Percentiles rank a stretch among this genome's conserved stretches.
phyloP scores from a whole-genome alignment of 805 yeast genomes.

The Starmerella floris region DNA sequence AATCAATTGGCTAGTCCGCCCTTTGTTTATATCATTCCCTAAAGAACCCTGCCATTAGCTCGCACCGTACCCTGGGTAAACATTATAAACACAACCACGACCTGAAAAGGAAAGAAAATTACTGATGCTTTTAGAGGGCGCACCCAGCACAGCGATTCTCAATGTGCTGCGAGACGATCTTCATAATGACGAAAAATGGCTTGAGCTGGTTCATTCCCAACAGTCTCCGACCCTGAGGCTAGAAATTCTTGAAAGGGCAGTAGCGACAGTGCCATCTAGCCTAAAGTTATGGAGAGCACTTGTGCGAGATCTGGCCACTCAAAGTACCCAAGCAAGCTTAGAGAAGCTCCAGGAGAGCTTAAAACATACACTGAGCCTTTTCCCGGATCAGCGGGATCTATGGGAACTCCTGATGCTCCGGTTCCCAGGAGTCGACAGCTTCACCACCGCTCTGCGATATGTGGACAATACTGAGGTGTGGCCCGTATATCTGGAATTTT shows the following conservation, averaged over 20 bases:
- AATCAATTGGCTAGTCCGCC: no score
- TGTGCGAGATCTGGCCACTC: conserved; percentile 4
- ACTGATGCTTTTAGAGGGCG: conserved; percentile 4
- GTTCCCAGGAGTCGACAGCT: conserved; percentile 28
- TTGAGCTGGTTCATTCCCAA: conserved; percentile 6
- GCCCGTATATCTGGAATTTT: conserved; percentile 40
- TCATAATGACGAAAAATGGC: conserved; percentile 6
- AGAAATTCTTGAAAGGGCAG: conserved; percentile 8
- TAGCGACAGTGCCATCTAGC: conserved; percentile 12
- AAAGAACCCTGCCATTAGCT: no score
- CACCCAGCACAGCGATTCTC: conserved; percentile 4
- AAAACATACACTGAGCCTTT: conserved; percentile 8
- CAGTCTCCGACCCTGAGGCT: conserved; percentile 1
- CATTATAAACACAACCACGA: not conserved
- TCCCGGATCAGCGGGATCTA: conserved; percentile 5
- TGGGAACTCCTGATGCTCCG: conserved; percentile 10
- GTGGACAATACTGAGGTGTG: conserved; percentile 46
- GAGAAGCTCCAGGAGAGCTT: not conserved
- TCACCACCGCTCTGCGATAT: conserved; percentile 38
- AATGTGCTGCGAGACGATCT: conserved; percentile 2
- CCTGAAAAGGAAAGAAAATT: not conserved
- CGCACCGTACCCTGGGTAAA: not conserved
- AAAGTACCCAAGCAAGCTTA: not conserved
- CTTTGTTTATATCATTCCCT: no score
- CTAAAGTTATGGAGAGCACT: not conserved